These are phyloP conservation scores for Phanerochaete sordida DNA, from an alignment of 768 basidiomycete genomes.

Conservation along the genomic window DNA sequence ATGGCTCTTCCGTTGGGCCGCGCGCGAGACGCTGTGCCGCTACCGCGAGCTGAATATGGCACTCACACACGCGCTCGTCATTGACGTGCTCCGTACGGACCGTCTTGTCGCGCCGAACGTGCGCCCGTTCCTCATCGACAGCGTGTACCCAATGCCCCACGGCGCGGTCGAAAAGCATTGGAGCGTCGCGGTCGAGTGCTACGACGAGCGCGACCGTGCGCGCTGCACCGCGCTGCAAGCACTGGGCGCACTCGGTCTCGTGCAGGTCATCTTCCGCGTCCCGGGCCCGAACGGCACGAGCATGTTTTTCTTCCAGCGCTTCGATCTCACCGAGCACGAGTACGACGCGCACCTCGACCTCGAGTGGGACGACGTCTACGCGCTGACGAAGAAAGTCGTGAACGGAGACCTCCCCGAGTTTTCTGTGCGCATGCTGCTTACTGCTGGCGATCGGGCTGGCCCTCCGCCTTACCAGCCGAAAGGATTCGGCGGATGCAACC, in stretches of 20 bases:
- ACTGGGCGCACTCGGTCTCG: background rate
- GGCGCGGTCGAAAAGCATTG: background rate
- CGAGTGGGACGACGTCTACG: too few relatives aligned
- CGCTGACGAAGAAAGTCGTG: too few relatives aligned
- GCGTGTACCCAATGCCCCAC: background rate
- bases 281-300: background rate
- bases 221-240: background rate
- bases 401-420: too few relatives aligned
- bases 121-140: background rate
- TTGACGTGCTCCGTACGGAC: background rate
- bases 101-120: background rate
- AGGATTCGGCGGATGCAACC: too few relatives aligned
- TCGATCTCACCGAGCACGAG: background rate
- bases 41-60: too few relatives aligned
- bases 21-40: background rate
- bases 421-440: too few relatives aligned
- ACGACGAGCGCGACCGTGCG: background rate
- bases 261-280: background rate
- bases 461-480: too few relatives aligned
- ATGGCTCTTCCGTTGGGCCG: slow-evolving; percentile 1
- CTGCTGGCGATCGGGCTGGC: too few relatives aligned
- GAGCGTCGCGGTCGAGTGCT: background rate
- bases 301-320: background rate
- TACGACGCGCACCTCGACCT: too few relatives aligned
- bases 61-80: background rate